Base-by-base conservation (phyloP, 2,329 filamentous ascomycete species). In the Simplicillium sp. region DNA sequence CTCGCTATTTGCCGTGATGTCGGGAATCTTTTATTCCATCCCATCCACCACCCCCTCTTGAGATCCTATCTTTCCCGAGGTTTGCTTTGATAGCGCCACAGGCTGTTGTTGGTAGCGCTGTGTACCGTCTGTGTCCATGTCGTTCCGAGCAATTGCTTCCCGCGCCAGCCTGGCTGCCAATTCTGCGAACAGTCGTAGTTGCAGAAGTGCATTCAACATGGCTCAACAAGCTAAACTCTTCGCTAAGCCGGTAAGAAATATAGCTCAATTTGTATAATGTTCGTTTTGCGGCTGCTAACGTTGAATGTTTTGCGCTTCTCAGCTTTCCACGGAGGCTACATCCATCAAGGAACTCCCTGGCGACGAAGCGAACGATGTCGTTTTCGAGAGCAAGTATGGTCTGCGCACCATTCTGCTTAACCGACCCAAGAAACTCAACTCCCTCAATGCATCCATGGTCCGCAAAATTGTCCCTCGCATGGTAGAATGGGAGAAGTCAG, bases 331-430 rank as follows among this genome's bases (percentile, higher is more conserved):
- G 25, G 58, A 61, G 36, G 61, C 61, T 32, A 47, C 48, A 14
- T 43, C 52, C 12, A 66, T 70, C 50, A 76, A 71, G 55, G 74
- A 83, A 52, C 68, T 75, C 40, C 70, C 73, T 17, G 75, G 67
- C 44, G 87, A 96, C 62, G 81, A 88, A 40, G 71, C 82, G 47
- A 82, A 94, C 59, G 92, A 98, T 76, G 92, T 98, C 50, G 71
- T 95, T 45, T 98, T 98, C 73, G 80, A 80, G 63, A 87, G 80
- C 57, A 74, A 84, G 53, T 95, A 92, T 64, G 92, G 92, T 48
- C 76, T 97, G 38, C 86, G 92, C 47, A 88, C 84, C 51, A 82
- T 98, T 56, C 84, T 95, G 67, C 84, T 98, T 51, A 98, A 98
- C 70, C 82, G 92, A 44, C 92, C 90, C 6, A 73, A 77, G 57